Conservation (phyloP, 148 eudicot species). For the Rhododendron kiyosumense region DNA sequence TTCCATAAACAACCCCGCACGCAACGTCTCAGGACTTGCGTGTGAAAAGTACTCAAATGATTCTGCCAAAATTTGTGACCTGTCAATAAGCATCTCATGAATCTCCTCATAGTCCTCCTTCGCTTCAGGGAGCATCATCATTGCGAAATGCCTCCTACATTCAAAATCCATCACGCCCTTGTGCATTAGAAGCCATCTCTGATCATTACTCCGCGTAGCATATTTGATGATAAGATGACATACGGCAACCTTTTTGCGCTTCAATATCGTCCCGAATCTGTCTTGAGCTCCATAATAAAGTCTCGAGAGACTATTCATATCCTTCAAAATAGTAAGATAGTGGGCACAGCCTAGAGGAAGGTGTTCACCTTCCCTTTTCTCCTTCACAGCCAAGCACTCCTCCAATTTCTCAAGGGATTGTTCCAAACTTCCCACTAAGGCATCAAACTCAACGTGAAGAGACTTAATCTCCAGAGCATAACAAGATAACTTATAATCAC, state of each 20-base stretch:
- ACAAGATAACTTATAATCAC: constrained; percentile 9
- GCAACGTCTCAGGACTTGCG: constrained; percentile 48
- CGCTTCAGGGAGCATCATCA: constrained; percentile 75
- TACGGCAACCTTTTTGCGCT: constrained; percentile 37
- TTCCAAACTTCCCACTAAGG: constrained; percentile 36
- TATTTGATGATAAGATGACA: constrained; percentile 42
- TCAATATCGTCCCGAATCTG: constrained; percentile 44
- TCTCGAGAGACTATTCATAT: constrained; percentile 40
- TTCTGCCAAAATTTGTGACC: constrained; percentile 69
- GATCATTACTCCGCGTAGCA: constrained; percentile 52
- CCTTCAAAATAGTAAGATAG: constrained; percentile 68
- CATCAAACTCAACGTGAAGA: constrained; percentile 27
- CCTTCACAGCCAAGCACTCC: constrained; percentile 15
- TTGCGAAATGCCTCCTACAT: constrained; percentile 75
- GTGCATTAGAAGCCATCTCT: constrained; percentile 59
- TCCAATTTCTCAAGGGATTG: constrained; percentile 43
- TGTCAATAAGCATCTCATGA: constrained; percentile 87
- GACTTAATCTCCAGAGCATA: constrained; percentile 24
- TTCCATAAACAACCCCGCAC: constrained; percentile 69
- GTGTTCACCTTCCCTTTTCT: constrained; percentile 22
- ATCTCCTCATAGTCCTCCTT: constrained; percentile 70
- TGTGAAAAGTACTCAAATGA: constrained; percentile 71
- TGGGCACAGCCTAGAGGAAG: constrained; percentile 33
- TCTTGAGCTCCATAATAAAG: constrained; percentile 41
- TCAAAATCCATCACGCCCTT: constrained; percentile 70